Evolutionary conservation across 495 filamentous ascomycete species (phyloP).

Genomic region (Cryomyces antarcticus): DNA sequence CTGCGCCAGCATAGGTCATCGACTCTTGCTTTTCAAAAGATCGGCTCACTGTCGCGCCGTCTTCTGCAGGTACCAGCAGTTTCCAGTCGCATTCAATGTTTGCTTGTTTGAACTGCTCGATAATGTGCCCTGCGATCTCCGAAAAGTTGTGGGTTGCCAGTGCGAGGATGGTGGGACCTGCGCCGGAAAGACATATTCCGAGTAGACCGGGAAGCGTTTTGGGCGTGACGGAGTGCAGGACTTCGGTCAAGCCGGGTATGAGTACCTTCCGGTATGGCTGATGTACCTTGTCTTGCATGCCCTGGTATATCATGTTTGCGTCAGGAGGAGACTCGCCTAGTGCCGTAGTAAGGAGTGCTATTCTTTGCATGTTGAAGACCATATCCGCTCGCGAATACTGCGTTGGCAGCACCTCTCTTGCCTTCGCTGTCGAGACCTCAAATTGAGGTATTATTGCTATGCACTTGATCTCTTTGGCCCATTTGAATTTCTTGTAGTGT

Average conservation of each 20-base stretch:
- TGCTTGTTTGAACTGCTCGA: conserved; percentile 43
- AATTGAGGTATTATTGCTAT: conserved; percentile 90
- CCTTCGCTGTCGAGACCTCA: conserved; percentile 74
- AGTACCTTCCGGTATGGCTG: conserved; percentile 80
- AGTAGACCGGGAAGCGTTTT: conserved; percentile 67
- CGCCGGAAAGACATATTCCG: conserved; percentile 82
- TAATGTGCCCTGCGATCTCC: conserved; percentile 58
- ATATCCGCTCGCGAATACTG: conserved; percentile 60
- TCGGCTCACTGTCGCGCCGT: conserved; percentile 48
- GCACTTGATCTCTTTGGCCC: conserved; percentile 84
- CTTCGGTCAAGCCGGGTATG: conserved; percentile 79
- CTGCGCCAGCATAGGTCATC: conserved; percentile 82
- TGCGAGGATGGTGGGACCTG: conserved; percentile 84
- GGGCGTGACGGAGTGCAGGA: conserved; percentile 70
- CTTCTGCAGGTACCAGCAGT: conserved; percentile 69
- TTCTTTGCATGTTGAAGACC: conserved; percentile 84
- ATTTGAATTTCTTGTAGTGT: conserved; percentile 78
- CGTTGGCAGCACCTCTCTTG: conserved; percentile 60
- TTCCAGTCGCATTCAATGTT: conserved; percentile 70
- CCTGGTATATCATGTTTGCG: conserved; percentile 76
- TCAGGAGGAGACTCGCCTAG: conserved; percentile 79
- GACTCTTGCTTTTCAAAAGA: conserved; percentile 17
- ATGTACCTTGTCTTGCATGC: conserved; percentile 95
- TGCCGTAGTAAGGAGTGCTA: conserved; percentile 68
- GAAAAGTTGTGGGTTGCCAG: conserved; percentile 76